A percentile compares a stretch with the other conserved stretches of the same genome.
Conservation (phyloP, 768 basidiomycete species). For the Amanita exitialis region DNA sequence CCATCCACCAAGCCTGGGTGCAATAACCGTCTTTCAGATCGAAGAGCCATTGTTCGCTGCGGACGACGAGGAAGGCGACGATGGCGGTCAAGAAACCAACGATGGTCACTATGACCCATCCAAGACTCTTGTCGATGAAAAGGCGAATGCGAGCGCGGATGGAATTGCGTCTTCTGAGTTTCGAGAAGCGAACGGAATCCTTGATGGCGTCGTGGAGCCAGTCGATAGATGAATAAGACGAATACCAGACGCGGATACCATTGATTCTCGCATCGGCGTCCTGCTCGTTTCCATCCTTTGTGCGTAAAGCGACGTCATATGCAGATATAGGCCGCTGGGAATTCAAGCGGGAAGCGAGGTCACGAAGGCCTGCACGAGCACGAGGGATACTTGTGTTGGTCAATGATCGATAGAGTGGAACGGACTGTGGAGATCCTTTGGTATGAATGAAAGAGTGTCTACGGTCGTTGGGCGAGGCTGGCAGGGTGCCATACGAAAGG, state of each 20-base stretch:
- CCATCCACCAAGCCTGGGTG: conserved; percentile 52
- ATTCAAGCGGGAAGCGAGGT: conserved; percentile 29
- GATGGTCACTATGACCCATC: conserved; percentile 84
- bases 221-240: conserved; percentile 84
- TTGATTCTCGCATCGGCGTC: conserved; percentile 63
- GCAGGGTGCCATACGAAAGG: conserved; percentile 50
- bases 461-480: conserved; percentile 18
- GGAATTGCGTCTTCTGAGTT: conserved; percentile 62
- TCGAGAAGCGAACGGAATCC: conserved; percentile 74
- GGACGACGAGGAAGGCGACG: conserved; percentile 78
- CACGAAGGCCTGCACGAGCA: conserved; percentile 28
- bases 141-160: conserved; percentile 55
- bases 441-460: conserved; percentile 19
- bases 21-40: conserved; percentile 93
- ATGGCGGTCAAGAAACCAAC: conserved; percentile 83
- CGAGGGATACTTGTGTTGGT: conserved; percentile 28
- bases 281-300: conserved; percentile 27
- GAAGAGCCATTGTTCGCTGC: conserved; percentile 83
- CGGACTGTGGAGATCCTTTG: conserved; percentile 29
- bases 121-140: conserved; percentile 65
- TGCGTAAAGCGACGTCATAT: conserved; percentile 47
- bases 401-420: conserved; percentile 21
- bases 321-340: conserved; percentile 60
- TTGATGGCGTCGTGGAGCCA: conserved; percentile 98
- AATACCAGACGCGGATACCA: conserved; percentile 86